A percentile compares a stretch with the other conserved stretches of the same genome.
These are phyloP conservation scores for Globisporangium echinulatum DNA, from an alignment of 352 stramenopile genomes.

Conservation along the genomic window DNA sequence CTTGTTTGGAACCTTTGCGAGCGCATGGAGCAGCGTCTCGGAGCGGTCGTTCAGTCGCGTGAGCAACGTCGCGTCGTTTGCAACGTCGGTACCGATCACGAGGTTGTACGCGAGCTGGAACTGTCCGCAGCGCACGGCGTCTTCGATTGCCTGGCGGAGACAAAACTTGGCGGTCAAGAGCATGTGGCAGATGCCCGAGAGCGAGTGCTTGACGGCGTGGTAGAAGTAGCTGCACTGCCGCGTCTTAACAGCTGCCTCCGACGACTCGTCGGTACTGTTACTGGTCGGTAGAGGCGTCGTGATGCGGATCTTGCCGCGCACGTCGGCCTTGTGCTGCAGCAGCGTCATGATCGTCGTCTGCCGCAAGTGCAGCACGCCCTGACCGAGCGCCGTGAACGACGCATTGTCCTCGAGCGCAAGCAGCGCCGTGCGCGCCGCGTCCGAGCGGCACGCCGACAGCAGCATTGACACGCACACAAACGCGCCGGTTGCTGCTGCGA, in stretches of 20 bases:
- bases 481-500: conserved; percentile 63
- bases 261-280: not conserved
- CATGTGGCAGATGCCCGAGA: conserved; percentile 76
- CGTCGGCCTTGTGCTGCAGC: conserved; percentile 50
- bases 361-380: conserved; percentile 47
- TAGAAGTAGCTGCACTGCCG: conserved; percentile 65
- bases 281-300: conserved; percentile 7
- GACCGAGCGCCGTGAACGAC: conserved; percentile 48
- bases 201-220: conserved; percentile 57
- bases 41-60: conserved; percentile 31
- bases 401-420: conserved; percentile 36
- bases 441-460: conserved; percentile 23
- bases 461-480: conserved; percentile 73
- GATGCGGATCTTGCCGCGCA: conserved; percentile 43
- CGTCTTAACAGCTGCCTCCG: conserved; percentile 6
- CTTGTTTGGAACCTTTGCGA: conserved; percentile 42
- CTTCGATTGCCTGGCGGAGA: conserved; percentile 67
- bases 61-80: conserved; percentile 29
- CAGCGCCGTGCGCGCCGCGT: conserved; percentile 16
- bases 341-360: conserved; percentile 76
- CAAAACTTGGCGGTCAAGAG: conserved; percentile 67
- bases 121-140: conserved; percentile 55
- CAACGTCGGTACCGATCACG: conserved; percentile 46
- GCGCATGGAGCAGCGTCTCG: conserved; percentile 55
- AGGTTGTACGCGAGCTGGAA: conserved; percentile 73